Evolutionary conservation across 2,329 filamentous ascomycete genomes (phyloP), one percentile per base, ranked within the genome.

Genomic region (Hypoxylon sp.): DNA sequence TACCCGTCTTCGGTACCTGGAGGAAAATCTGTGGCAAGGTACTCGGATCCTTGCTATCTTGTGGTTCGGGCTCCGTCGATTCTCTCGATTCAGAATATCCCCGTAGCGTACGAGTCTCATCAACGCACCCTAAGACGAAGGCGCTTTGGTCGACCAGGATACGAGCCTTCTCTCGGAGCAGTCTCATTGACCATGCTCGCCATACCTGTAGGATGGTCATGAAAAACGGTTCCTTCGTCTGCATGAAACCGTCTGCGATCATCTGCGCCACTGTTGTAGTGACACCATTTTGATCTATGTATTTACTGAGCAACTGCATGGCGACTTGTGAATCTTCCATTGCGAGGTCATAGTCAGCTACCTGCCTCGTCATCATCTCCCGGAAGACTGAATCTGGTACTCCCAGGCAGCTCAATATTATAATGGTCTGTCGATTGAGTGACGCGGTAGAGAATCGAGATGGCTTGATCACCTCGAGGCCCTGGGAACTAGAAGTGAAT

Each of bases 131-230:
- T 5, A 97, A 81, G 0, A 97, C 78, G 66, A 95, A 96, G 0
- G 91, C 92, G 1, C 93, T 91, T 50, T 93, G 73, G 5, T 91
- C 85, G 7, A 99, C 81, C 2, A 85, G 79, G 31, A 99, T 90
- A 19, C 88, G 87, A 0, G 93, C 91, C 63, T 97, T 97, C 61
- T 97, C 91, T 62, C 96, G 97, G 12, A 99, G 79, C 8, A 88
- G 81, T 65, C 96, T 96, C 60, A 96, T 82, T 1, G 88, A 90
- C 89, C 90, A 97, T 1, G 90, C 83, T 56, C 88, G 81, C 93
- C 94, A 99, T 0, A 97, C 77, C 25, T 85, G 82, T 7, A 99
- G 74, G 6, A 96, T 71, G 0, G 91, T 91, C 53, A 84, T 80
- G 15, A 91, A 78, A 68, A 97, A 97, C 0, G 93, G 93, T 51